A percentile compares a stretch with the other conserved stretches of the same genome.
Evolutionary conservation across 2,329 filamentous ascomycete genomes (phyloP).

Genomic region (Claviceps maximensis): DNA sequence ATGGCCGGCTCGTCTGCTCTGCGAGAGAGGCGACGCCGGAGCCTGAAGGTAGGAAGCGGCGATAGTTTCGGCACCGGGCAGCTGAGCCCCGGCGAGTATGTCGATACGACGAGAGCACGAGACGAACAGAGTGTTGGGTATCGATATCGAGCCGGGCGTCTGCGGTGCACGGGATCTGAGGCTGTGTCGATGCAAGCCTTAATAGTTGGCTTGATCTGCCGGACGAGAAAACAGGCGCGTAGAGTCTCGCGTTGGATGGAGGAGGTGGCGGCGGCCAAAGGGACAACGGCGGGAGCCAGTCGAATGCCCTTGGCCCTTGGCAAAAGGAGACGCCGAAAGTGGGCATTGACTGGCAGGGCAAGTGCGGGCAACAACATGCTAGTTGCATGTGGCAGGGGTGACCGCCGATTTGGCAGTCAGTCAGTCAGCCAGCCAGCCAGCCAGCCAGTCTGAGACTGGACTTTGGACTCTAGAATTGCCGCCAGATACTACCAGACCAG

Average conservation of each 20-base stretch:
- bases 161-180: not conserved
- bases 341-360: not conserved
- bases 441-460: too few relatives aligned
- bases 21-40: constrained; percentile 4
- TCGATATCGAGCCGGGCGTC: not conserved
- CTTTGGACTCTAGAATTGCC: too few relatives aligned
- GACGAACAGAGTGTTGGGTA: not conserved
- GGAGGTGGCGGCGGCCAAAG: constrained; percentile 1
- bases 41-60: constrained; percentile 6
- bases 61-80: constrained; percentile 1
- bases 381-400: too few relatives aligned
- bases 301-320: not conserved
- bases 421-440: too few relatives aligned
- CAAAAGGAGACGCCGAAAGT: constrained; percentile 7
- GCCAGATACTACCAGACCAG: too few relatives aligned
- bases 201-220: not conserved
- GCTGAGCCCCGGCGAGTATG: not conserved
- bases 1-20: constrained; percentile 14
- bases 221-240: constrained; percentile 6
- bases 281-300: not conserved
- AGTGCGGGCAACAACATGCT: not conserved
- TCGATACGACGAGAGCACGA: not conserved
- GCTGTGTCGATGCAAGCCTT: not conserved
- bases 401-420: too few relatives aligned
- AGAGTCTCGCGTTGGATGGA: constrained; percentile 8